A percentile compares a stretch with the other conserved stretches of the same genome.
phyloP scores from a whole-genome alignment of 345 rosid genomes.

The Anacardium occidentale region DNA sequence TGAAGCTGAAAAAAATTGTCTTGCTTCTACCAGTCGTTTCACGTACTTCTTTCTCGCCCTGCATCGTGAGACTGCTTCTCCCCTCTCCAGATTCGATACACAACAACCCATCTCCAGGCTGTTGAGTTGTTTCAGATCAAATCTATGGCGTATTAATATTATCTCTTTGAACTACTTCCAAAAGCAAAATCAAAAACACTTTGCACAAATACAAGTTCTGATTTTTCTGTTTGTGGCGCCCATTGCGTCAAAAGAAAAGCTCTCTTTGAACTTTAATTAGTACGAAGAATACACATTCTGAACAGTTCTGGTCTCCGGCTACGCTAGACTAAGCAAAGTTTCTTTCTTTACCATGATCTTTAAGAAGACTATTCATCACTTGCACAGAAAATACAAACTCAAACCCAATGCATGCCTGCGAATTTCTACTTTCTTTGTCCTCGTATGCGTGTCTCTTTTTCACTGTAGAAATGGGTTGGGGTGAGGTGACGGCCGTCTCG shows the following conservation, averaged over 20 bases:
- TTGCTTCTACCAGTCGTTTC: constrained; percentile 80
- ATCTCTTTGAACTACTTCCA: no score
- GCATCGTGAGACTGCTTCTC: constrained; percentile 85
- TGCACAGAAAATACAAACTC: not conserved
- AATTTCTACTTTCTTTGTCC: not conserved
- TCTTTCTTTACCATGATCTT: no score
- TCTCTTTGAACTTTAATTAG: no score
- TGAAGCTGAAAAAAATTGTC: constrained; percentile 74
- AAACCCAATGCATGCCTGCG: not conserved
- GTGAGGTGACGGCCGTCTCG: no score
- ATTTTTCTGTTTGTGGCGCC: not conserved
- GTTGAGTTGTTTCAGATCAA: no score
- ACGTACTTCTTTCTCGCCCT: constrained; percentile 86
- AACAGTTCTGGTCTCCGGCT: no score
- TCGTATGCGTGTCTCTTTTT: not conserved
- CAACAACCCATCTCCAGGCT: constrained; percentile 68
- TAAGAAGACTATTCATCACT: no score
- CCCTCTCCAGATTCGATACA: constrained; percentile 71
- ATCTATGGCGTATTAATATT: no score
- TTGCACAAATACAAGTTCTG: not conserved
- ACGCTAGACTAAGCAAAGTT: no score
- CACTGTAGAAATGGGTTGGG: not conserved
- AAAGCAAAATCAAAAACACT: not conserved
- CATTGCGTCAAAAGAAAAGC: no score
- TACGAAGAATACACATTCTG: no score